Base-by-base conservation (phyloP, 1,139 yeast genomes). In the Yamadazyma diospyri region DNA sequence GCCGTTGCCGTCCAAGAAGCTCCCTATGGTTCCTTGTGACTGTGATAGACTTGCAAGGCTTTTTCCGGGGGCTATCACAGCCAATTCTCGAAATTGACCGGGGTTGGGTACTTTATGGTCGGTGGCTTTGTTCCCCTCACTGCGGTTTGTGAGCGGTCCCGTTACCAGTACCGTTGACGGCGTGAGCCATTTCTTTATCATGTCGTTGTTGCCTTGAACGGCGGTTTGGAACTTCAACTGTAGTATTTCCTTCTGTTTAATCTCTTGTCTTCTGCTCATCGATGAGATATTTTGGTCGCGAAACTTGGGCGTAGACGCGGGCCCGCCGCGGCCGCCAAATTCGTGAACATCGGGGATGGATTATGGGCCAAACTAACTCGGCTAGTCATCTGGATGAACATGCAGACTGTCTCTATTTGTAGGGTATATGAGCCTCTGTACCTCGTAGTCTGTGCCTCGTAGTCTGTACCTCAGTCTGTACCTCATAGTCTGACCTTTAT, bases 181-280 rank as follows among this genome's bases (percentile, higher is more conserved):
- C n/a, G 9, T 47, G 32, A 75, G 55, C 81, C 81, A 76, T 20
- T 62, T 57, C 27, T 53, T 34, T 0, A 69, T 70, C 25, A 53
- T 60, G 13, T 53, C 44, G 38, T 64, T 64, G 18, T 61, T 63
- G 25, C 58, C 59, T 6, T 64, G 45, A 11, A 74, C 49, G 4
- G 71, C 63, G 7, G 68, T 56, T 46, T 69, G 76, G 45, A 74
- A 64, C 40, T 59, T 59, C 11, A 75, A 64, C 42, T 71, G 80
- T 10, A 75, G 56, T 25, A 63, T 67, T 39, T 74, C 71, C 44
- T 74, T 74, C 30, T 58, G 48, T 43, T 65, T 63, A 35, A 72
- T 72, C 43, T 72, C 78, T 32, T 62, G 51, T 20, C 73, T 47
- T 36, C 66, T 50, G 37, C 57, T 61, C 36, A 44, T 45, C 19